Percentiles rank a stretch among this genome's conserved stretches.
Evolutionary conservation across 805 yeast genomes (phyloP).

Genomic region (Jamesozyma hellenica): DNA sequence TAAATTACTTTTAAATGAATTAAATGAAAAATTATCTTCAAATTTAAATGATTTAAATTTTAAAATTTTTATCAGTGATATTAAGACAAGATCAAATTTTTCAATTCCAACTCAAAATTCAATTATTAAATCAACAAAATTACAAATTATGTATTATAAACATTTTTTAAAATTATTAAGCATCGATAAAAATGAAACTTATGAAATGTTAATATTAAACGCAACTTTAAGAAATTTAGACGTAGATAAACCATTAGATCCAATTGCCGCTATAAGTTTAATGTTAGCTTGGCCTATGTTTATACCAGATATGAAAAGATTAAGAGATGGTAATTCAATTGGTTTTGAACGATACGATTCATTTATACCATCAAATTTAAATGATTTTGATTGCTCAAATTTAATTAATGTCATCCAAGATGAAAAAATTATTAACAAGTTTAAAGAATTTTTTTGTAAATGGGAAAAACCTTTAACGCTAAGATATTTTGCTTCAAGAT

Average conservation of each 20-base stretch:
- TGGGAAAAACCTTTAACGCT: constrained; percentile 53
- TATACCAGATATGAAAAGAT: constrained; percentile 35
- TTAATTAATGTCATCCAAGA: not conserved
- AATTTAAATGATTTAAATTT: constrained; percentile 1
- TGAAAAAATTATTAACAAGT: constrained; percentile 7
- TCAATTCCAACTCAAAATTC: constrained; percentile 40
- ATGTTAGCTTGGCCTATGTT: constrained; percentile 32
- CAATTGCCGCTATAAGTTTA: constrained; percentile 32
- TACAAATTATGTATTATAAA: constrained; percentile 55
- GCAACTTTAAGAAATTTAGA: constrained; percentile 39
- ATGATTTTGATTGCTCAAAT: not conserved
- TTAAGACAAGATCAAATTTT: constrained; percentile 46
- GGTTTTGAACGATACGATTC: constrained; percentile 36
- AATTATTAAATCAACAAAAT: constrained; percentile 39
- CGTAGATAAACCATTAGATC: constrained; percentile 39
- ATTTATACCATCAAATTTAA: not conserved
- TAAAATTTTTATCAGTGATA: constrained; percentile 38
- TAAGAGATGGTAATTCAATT: constrained; percentile 38
- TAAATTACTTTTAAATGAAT: not conserved
- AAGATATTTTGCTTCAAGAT: constrained; percentile 44
- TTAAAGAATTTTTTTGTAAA: constrained; percentile 25
- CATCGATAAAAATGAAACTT: constrained; percentile 25
- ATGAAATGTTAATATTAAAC: constrained; percentile 37
- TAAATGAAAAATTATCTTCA: not conserved
- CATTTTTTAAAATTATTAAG: constrained; percentile 36